Evolutionary conservation across 805 yeast species (phyloP).

Genomic region (Kuraishia ogatae): DNA sequence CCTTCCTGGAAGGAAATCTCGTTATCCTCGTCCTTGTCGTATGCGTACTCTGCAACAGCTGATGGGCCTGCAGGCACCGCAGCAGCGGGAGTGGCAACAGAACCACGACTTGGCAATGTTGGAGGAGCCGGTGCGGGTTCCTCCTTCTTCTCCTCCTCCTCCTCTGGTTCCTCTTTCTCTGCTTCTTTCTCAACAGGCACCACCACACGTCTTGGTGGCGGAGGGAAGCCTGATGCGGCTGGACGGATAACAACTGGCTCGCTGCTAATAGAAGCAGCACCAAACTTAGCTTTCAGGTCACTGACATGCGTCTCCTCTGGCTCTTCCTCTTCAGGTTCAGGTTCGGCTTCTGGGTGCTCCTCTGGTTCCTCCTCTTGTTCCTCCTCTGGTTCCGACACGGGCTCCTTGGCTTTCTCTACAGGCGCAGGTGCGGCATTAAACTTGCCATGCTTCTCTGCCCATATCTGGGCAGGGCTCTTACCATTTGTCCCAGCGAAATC

Average conservation of each 20-base stretch:
- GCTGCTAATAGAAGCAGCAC: background rate
- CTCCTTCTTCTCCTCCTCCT: slow-evolving; percentile 4
- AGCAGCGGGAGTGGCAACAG: slow-evolving; percentile 2
- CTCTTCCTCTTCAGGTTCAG: slow-evolving; percentile 6
- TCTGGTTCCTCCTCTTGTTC: slow-evolving; percentile 8
- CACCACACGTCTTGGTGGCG: slow-evolving; percentile 2
- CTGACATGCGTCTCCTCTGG: background rate
- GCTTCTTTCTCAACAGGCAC: slow-evolving; percentile 4
- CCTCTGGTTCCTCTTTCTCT: slow-evolving; percentile 3
- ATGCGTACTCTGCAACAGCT: slow-evolving; percentile 81
- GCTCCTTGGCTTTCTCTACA: slow-evolving; percentile 7
- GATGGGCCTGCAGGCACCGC: slow-evolving; percentile 8
- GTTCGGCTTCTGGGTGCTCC: slow-evolving; percentile 2
- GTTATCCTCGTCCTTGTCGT: slow-evolving; percentile 67
- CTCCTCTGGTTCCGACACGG: slow-evolving; percentile 11
- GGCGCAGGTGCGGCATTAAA: slow-evolving; percentile 32
- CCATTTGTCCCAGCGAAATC: slow-evolving; percentile 65
- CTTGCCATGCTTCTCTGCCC: slow-evolving; percentile 88
- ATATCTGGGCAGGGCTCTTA: slow-evolving; percentile 87
- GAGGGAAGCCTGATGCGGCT: background rate
- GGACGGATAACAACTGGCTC: background rate
- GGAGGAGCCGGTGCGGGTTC: slow-evolving; percentile 12
- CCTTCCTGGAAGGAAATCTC: slow-evolving; percentile 64
- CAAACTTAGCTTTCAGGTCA: background rate
- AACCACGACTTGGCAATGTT: background rate